A percentile compares a stretch with the other conserved stretches of the same genome.
Conservation (phyloP, 805 yeast species). For the Pichia insulana region DNA sequence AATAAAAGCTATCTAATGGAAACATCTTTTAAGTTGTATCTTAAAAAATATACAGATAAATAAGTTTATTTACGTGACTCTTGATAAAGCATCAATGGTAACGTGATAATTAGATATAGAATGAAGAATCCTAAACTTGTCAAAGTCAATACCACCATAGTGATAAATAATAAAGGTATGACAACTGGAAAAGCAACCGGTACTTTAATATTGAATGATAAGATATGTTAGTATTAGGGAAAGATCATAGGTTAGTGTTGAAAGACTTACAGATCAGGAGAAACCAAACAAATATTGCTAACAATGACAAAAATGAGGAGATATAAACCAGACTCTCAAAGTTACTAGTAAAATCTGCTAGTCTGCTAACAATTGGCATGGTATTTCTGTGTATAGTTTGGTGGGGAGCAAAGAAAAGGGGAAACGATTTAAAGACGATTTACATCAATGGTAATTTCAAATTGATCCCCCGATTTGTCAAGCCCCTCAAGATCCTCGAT, state of each 20-base stretch:
- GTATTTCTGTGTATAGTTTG: background rate
- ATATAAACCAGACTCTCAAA: conserved; percentile 1
- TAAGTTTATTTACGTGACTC: background rate
- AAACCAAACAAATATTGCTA: conserved; percentile 2
- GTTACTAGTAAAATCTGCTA: background rate
- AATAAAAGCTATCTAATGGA: too few relatives aligned
- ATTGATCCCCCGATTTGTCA: conserved; percentile 24
- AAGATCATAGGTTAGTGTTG: background rate
- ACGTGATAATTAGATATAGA: background rate
- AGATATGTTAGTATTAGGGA: background rate
- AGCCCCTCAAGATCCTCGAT: conserved; percentile 17
- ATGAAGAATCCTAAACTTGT: background rate
- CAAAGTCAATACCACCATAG: background rate
- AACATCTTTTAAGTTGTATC: too few relatives aligned
- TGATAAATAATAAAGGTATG: conserved; percentile 1
- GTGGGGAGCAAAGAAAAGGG: background rate
- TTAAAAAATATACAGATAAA: background rate
- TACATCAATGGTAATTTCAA: conserved; percentile 39
- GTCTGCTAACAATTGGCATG: conserved; percentile 1
- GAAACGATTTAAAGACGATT: conserved; percentile 12
- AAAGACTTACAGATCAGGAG: background rate
- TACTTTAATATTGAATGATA: background rate
- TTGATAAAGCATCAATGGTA: background rate
- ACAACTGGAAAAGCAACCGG: conserved; percentile 4
- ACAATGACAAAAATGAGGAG: background rate